Percentiles rank a stretch among this genome's conserved stretches.
phyloP scores from a whole-genome alignment of 345 rosid genomes.

The Cardamine occulta region DNA sequence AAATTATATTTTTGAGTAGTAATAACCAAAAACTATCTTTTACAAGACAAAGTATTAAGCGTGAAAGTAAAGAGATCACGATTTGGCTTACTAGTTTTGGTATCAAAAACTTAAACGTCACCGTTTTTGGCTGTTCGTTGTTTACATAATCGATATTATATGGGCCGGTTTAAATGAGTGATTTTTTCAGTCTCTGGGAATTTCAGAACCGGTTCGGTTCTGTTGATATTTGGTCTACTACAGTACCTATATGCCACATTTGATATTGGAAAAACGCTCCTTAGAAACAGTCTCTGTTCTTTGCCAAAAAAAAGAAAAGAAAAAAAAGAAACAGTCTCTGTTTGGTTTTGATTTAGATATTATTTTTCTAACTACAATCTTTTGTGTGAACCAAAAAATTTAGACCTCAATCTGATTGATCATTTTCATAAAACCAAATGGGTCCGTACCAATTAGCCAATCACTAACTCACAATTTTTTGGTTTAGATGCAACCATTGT shows the following conservation, averaged over 20 bases:
- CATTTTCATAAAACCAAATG: constrained; percentile 30
- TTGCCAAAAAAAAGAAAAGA: no score
- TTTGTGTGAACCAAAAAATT: constrained; percentile 29
- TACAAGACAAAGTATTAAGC: background rate
- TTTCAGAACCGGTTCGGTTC: background rate
- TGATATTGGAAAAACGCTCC: background rate
- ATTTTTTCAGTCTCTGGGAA: background rate
- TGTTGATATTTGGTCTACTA: constrained; percentile 5
- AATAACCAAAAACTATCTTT: background rate
- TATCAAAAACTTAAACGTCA: background rate
- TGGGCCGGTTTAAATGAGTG: background rate
- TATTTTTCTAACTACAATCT: background rate
- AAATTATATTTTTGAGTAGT: no score
- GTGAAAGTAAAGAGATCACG: background rate
- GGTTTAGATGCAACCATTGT: constrained; percentile 13
- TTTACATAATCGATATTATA: background rate
- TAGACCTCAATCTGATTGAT: constrained; percentile 27
- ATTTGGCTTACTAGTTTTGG: background rate
- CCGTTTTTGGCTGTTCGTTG: background rate
- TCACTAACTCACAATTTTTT: constrained; percentile 29
- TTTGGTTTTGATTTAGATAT: background rate
- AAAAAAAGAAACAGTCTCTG: background rate
- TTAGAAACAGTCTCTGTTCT: background rate
- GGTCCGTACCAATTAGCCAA: constrained; percentile 40
- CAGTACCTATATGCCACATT: background rate